Base-by-base conservation (phyloP, 2,329 filamentous ascomycete species). In the Arthrobotrys megalospora region DNA sequence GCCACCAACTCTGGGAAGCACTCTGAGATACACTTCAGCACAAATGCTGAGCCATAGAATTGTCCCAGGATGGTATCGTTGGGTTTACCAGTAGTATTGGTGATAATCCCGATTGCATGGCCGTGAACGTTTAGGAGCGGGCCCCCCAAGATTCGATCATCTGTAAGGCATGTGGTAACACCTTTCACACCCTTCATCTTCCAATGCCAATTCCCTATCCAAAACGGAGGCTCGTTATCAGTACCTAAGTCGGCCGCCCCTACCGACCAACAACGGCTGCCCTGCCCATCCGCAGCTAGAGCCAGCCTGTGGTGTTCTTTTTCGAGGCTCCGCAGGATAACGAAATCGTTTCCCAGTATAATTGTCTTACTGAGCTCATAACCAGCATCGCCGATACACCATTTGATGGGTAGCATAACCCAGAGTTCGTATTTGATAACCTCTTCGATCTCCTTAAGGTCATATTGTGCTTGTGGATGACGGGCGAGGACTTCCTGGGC, bases 301-400 rank as follows among this genome's bases (percentile, higher is more conserved):
- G 47, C 47, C 47, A 50, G 4, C 5, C 19, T n/a, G 47, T 50
- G 47, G 19, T 50, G 47, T 50, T 50, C 47, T 24, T 50, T 50
- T 24, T 50, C 19, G 3, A 50, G 19, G 47, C 47, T 50, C 10
- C 10, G 6, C 47, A 50, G 19, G 19, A 24, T 16, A 21, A 50
- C 47, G 24, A 50, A 50, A 7, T 50, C 47, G 47, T n/a, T 50
- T 50, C 47, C 47, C 1, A 50, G 47, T n/a, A 50, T n/a, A 50
- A 50, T 50, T 21, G 11, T 12, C 19, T 50, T 12, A n/a, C 47
- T 21, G 4, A 50, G 10, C 11, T 50, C 47, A 24, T 50, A 50
- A 4, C 47, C 47, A 4, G 47, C 47, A 50, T 50, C 47, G 11
- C 24, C 47, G 19, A n/a, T 7, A n/a, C 47, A 50, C 47, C 47